Base-by-base conservation (phyloP, 805 yeast genomes). In the Hanseniaspora jakobsenii region DNA sequence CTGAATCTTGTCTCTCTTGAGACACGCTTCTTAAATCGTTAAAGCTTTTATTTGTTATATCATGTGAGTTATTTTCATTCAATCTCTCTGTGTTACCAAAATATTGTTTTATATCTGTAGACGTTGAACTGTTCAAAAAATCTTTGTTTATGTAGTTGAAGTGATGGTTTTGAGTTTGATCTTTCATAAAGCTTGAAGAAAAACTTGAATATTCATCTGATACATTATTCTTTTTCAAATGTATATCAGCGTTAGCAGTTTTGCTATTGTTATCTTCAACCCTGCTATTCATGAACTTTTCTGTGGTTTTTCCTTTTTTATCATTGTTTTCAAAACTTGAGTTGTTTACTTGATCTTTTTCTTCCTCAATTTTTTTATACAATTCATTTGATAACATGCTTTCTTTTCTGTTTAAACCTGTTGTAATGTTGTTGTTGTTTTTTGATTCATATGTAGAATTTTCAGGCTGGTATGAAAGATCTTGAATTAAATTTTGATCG, bases 101-200 rank as follows among this genome's bases (percentile, higher is more conserved):
- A 23, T 42, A 42, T 12, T 42, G 26, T 13, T 22, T 42, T 4
- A 42, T 42, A 8, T 42, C 41, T 2, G 31, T 30, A n/a, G 47
- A 43, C 2, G 31, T 43, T 9, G 46, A 28, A 18, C 48, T 46
- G 26, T 46, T 40, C 17, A 46, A 36, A 26, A 51, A 48, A 27
- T 51, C 54, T 29, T 36, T 49, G 32, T 51, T 51, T 18, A 51
- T 51, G 27, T 50, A 50, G 13, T 50, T 48, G 29, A 51, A 51
- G 18, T 51, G 49, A 22, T 48, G 50, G 7, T 31, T 38, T 8
- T 39, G 3, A 16, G 30, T 27, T 28, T 28, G 29, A 16, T 38
- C 48, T 18, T 44, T 26, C 47, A 44, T 44, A 17, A 36, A 44
- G 13, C 40, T 32, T 16, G 38, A 38, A 9, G 44, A 39, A 34